Percentiles rank a stretch among this genome's conserved stretches.
These are phyloP conservation scores for Solanum stenotomum DNA, from an alignment of 257 asterid genomes.

Conservation along the genomic window DNA sequence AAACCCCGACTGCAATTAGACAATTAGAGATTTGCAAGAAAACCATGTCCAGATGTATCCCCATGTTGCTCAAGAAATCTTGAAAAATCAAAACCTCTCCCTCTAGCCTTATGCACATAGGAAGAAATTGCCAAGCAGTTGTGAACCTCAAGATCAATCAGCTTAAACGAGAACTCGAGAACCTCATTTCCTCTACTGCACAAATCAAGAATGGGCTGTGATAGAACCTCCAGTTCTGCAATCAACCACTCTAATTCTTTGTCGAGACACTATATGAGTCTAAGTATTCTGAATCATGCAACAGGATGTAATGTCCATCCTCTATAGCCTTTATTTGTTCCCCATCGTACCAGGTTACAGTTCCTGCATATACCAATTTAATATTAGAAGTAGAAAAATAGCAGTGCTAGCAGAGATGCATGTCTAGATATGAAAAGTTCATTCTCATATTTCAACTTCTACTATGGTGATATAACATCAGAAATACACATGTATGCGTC, in stretches of 20 bases:
- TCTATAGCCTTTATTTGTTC: constrained; percentile 29
- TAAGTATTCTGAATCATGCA: constrained; percentile 36
- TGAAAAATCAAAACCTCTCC: background rate
- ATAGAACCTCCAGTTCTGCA: background rate
- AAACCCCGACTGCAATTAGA: background rate
- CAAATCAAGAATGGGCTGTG: background rate
- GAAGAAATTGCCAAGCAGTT: background rate
- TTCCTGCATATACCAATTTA: constrained; percentile 17
- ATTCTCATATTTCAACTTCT: background rate
- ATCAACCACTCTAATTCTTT: background rate
- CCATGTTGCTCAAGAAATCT: background rate
- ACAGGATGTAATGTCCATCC: constrained; percentile 33
- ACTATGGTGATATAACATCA: background rate
- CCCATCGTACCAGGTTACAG: constrained; percentile 35
- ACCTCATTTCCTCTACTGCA: background rate
- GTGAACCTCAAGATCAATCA: background rate
- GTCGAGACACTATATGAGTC: background rate
- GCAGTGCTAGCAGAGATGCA: background rate
- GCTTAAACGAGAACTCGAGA: background rate
- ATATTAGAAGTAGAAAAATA: background rate
- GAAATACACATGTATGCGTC: background rate
- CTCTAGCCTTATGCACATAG: background rate
- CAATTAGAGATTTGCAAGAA: background rate
- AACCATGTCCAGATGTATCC: background rate
- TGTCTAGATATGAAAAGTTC: background rate